Base-by-base conservation (phyloP, 106 monocot genomes). In the Acorus gramineus region DNA sequence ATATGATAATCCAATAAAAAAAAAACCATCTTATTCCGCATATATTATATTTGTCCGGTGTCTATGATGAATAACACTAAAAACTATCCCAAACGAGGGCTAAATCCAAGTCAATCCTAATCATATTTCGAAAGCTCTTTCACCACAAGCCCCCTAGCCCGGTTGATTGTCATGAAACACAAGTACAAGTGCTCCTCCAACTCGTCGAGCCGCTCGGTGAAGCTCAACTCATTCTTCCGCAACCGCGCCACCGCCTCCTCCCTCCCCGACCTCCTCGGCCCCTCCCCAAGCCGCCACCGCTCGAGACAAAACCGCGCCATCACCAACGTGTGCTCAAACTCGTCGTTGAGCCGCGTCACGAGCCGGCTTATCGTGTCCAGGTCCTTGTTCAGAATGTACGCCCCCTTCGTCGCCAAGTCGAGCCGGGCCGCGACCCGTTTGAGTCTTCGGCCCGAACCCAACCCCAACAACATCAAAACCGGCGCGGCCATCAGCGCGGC, bases 141-240 rank as follows among this genome's bases (percentile, higher is more conserved):
- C 62, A 77, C 71, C 49, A 91, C 90, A 46, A 84, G 66, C 63
- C 59, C 79, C 55, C 90, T 78, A 1, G 81, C 83, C 67, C 75
- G 81, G 57, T 91, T 91, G 9, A 84, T 86, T 45, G 90, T 91
- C 73, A 86, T 59, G 68, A 86, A 86, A 73, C 83, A 91, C 5
- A 91, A 69, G 67, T 68, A 79, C 66, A 91, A 50, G 62, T 91
- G 86, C 66, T 91, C 86, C 66, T 91, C 86, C n/a, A 91, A 63
- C 55, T 91, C 90, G 14, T 86, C 86, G 61, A 91, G 50, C 71
- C 83, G 78, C 68, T 63, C 76, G 44, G 50, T 71, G 55, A 91
- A 84, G 56, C 63, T 71, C 8, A 45, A 68, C 14, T 77, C 76
- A 6, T 71, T 81, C 78, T 65, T 86, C 81, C 50, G 14, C 8